Conservation (phyloP, 2,329 filamentous ascomycete genomes). For the Harringtonia lauricola region DNA sequence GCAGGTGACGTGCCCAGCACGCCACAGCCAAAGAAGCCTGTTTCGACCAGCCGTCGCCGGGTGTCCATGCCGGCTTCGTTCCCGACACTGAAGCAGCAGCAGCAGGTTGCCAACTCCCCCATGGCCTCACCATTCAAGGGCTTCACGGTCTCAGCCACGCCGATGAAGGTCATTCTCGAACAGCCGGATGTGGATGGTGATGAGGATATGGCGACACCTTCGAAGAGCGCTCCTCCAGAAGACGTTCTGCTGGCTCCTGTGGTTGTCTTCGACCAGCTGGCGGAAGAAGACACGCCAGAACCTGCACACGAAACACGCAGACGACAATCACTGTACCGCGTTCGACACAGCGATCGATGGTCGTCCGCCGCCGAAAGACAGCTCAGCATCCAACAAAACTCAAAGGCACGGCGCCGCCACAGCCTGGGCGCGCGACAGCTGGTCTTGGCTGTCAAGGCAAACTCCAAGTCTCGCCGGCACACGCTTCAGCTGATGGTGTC, state of each 20-base stretch:
- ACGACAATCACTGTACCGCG: slow-evolving; percentile 17
- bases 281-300: slow-evolving; percentile 15
- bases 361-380: slow-evolving; percentile 1
- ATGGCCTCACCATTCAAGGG: background rate
- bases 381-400: background rate
- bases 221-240: too few relatives aligned
- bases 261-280: slow-evolving; percentile 21
- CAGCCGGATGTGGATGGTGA: too few relatives aligned
- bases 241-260: background rate
- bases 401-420: slow-evolving; percentile 5
- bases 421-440: background rate
- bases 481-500: too few relatives aligned
- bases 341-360: slow-evolving; percentile 16
- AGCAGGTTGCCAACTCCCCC: background rate
- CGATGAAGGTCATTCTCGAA: background rate
- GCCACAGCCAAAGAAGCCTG: too few relatives aligned
- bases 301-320: slow-evolving; percentile 18
- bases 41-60: too few relatives aligned
- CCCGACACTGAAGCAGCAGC: background rate
- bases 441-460: too few relatives aligned
- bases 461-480: too few relatives aligned
- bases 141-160: background rate
- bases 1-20: too few relatives aligned
- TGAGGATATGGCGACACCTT: too few relatives aligned
- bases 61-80: too few relatives aligned